Evolutionary conservation across 83 land plant genomes (phyloP).

Genomic region (Diphasiastrum complanatum): DNA sequence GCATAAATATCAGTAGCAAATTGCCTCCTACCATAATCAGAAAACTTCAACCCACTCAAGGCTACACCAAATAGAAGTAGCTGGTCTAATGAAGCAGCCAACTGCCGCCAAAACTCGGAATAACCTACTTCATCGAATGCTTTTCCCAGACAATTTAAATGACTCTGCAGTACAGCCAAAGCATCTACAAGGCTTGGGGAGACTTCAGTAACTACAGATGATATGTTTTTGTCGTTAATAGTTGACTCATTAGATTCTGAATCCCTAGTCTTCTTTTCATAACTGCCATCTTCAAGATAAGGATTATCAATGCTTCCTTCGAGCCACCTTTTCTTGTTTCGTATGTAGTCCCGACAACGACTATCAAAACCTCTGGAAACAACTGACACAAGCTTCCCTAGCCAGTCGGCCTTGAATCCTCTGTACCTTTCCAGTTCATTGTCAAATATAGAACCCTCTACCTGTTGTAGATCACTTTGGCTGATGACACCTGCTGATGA

Average conservation of each 20-base stretch:
- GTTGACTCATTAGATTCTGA: constrained; percentile 20
- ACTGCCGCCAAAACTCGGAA: constrained; percentile 56
- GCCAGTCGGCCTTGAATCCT: constrained; percentile 58
- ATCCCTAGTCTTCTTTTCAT: neutral
- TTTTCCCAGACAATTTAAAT: constrained; percentile 39
- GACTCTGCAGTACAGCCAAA: constrained; percentile 63
- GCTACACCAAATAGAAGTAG: constrained; percentile 47
- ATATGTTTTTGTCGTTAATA: neutral
- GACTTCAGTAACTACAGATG: constrained; percentile 22
- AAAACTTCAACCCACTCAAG: constrained; percentile 49
- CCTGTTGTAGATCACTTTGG: constrained; percentile 8
- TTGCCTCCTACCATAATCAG: constrained; percentile 50
- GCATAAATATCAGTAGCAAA: constrained; percentile 53
- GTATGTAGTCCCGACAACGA: constrained; percentile 51
- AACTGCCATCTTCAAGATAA: neutral
- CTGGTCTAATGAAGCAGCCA: constrained; percentile 67
- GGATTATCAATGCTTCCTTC: constrained; percentile 27
- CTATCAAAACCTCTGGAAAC: constrained; percentile 78
- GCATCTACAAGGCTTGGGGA: constrained; percentile 58
- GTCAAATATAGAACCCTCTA: constrained; percentile 47
- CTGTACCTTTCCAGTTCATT: constrained; percentile 46
- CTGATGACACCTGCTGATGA: neutral
- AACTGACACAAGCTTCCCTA: constrained; percentile 57
- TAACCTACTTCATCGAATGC: constrained; percentile 61
- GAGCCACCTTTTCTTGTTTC: constrained; percentile 79